Percentiles rank a stretch among this genome's conserved stretches.
phyloP scores from a whole-genome alignment of 2,329 filamentous ascomycete genomes.

The Incumbomyces lentus region DNA sequence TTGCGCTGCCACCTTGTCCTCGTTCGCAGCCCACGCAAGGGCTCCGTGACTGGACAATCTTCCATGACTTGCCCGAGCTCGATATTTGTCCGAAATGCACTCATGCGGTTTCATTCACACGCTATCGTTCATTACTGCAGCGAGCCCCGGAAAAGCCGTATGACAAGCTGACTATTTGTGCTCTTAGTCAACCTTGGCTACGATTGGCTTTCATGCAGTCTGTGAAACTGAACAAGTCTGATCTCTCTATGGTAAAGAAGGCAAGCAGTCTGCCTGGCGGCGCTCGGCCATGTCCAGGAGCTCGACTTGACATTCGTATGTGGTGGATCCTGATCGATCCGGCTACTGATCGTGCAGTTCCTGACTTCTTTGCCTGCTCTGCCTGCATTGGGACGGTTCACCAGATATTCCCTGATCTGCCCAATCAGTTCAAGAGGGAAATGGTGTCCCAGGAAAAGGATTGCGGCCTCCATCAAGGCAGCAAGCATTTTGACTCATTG shows the following conservation, averaged over 20 bases:
- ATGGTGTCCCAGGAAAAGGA: slow-evolving; percentile 40
- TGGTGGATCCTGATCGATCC: slow-evolving; percentile 72
- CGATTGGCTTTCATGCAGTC: slow-evolving; percentile 75
- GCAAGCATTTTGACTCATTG: slow-evolving; percentile 46
- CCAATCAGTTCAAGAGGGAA: slow-evolving; percentile 23
- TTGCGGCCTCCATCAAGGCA: slow-evolving; percentile 60
- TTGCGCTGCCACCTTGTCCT: slow-evolving; percentile 56
- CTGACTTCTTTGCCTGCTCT: slow-evolving; percentile 65
- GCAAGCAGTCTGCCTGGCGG: slow-evolving; percentile 49
- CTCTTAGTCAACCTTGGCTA: slow-evolving; percentile 74
- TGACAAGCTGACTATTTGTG: slow-evolving; percentile 56
- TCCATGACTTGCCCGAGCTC: slow-evolving; percentile 60
- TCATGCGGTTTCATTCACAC: slow-evolving; percentile 56
- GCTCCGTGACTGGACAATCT: slow-evolving; percentile 69
- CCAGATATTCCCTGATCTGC: slow-evolving; percentile 61
- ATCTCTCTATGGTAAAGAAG: slow-evolving; percentile 59
- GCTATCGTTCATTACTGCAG: slow-evolving; percentile 58
- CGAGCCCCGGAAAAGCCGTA: slow-evolving; percentile 48
- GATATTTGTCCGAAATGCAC: slow-evolving; percentile 78
- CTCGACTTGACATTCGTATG: slow-evolving; percentile 44
- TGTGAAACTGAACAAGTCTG: slow-evolving; percentile 55
- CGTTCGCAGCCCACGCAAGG: slow-evolving; percentile 52
- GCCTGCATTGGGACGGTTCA: slow-evolving; percentile 64
- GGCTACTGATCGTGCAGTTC: slow-evolving; percentile 51
- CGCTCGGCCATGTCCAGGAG: slow-evolving; percentile 48